Conservation (phyloP, 768 basidiomycete species). For the Lentinula lateritia region DNA sequence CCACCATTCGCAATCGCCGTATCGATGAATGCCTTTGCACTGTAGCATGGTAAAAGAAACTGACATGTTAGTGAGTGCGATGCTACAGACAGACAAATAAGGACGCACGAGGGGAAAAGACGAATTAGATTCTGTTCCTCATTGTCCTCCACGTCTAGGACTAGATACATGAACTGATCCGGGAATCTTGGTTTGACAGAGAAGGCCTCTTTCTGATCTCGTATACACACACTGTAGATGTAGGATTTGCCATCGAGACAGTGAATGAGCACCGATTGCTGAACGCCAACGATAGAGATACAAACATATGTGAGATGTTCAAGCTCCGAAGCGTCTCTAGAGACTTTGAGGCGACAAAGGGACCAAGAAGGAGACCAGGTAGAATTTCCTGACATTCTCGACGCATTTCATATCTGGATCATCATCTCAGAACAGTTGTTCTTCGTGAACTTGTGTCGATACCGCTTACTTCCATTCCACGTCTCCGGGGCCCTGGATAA, state of each 20-base stretch:
- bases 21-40: constrained; percentile 75
- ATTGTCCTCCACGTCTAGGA: constrained; percentile 83
- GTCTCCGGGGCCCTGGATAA: constrained; percentile 76
- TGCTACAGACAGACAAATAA: neutral
- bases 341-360: constrained; percentile 85
- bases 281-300: constrained; percentile 2
- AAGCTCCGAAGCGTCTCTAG: constrained; percentile 59
- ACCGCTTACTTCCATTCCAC: constrained; percentile 76
- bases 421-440: neutral
- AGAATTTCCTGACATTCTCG: constrained; percentile 92
- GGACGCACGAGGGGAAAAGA: constrained; percentile 73
- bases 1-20: constrained; percentile 57
- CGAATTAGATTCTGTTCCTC: constrained; percentile 94
- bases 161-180: constrained; percentile 70
- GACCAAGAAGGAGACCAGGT: constrained; percentile 76
- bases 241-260: neutral
- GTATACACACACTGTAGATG: constrained; percentile 72
- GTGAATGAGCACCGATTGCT: constrained; percentile 13
- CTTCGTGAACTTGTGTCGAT: neutral
- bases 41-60: constrained; percentile 19
- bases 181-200: constrained; percentile 84
- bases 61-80: neutral
- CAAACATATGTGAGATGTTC: constrained; percentile 80
- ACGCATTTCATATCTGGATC: constrained; percentile 83
- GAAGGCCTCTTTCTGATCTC: constrained; percentile 86